Percentiles rank a stretch among this genome's conserved stretches.
These are phyloP conservation scores for Aspergillus carlsbadensis DNA, from an alignment of 495 filamentous ascomycete genomes.

Conservation along the genomic window DNA sequence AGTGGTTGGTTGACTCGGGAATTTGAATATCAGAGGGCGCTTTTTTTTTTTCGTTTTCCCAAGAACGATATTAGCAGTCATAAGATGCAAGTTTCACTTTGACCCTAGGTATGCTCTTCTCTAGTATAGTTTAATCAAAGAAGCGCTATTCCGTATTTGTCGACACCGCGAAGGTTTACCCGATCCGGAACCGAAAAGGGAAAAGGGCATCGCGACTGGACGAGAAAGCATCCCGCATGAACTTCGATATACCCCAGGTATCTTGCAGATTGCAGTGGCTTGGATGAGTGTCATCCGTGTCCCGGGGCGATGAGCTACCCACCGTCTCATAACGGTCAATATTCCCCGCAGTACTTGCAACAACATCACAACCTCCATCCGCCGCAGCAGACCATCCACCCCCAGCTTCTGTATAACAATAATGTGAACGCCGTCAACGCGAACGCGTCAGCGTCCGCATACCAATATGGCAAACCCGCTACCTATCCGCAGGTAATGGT, in stretches of 20 bases:
- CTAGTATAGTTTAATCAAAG: neutral
- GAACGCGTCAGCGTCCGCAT: slow-evolving; percentile 30
- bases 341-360: slow-evolving; percentile 42
- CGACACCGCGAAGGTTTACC: slow-evolving; percentile 33
- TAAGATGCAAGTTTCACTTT: too few species aligned
- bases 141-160: slow-evolving; percentile 3
- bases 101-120: too few species aligned
- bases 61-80: too few species aligned
- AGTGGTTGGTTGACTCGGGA: neutral
- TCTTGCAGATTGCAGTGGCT: slow-evolving; percentile 18
- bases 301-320: slow-evolving; percentile 50
- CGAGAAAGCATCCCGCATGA: neutral
- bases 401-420: slow-evolving; percentile 42
- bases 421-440: slow-evolving; percentile 35
- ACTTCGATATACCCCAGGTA: slow-evolving; percentile 9
- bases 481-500: slow-evolving; percentile 41
- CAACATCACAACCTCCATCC: slow-evolving; percentile 27
- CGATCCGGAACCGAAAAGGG: slow-evolving; percentile 36
- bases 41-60: too few species aligned
- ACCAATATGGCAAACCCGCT: slow-evolving; percentile 42
- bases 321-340: slow-evolving; percentile 47
- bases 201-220: slow-evolving; percentile 14
- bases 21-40: too few species aligned
- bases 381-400: slow-evolving; percentile 27
- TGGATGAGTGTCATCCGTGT: slow-evolving; percentile 25